These are phyloP conservation scores for Hypoxylon perforatum DNA, from an alignment of 495 filamentous ascomycete species.

Conservation along the genomic window DNA sequence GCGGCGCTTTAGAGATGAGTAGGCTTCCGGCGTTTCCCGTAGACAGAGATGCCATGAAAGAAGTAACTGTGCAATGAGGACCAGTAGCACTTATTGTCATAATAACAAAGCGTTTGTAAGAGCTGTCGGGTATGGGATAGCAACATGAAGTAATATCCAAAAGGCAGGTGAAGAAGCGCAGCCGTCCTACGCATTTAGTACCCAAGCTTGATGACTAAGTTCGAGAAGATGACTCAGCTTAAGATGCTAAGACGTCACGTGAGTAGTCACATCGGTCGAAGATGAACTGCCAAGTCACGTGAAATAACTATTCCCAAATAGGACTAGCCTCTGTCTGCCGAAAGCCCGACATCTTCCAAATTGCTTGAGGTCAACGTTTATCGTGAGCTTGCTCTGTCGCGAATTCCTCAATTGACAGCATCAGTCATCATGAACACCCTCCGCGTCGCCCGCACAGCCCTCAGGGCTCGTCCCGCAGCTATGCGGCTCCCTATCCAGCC, in stretches of 20 bases:
- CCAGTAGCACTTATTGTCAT: too few relatives aligned
- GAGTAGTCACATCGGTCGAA: not conserved
- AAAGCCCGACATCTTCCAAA: slow-evolving; percentile 56
- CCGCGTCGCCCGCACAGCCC: slow-evolving; percentile 86
- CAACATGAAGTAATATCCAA: too few relatives aligned
- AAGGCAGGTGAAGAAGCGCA: too few relatives aligned
- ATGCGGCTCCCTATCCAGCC: slow-evolving; percentile 76
- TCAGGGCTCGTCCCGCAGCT: slow-evolving; percentile 78
- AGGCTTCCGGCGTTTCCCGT: not conserved
- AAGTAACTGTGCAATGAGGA: too few relatives aligned
- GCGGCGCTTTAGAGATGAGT: too few relatives aligned
- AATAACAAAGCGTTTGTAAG: too few relatives aligned
- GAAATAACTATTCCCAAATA: slow-evolving; percentile 16
- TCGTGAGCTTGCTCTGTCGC: slow-evolving; percentile 48
- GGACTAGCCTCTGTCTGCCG: slow-evolving; percentile 45
- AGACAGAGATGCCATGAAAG: too few relatives aligned
- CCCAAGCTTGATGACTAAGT: too few relatives aligned
- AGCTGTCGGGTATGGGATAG: too few relatives aligned
- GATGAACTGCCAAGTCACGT: slow-evolving; percentile 29
- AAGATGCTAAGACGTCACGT: slow-evolving; percentile 10
- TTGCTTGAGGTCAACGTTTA: slow-evolving; percentile 49
- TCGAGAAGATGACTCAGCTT: slow-evolving; percentile 22
- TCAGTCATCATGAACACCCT: slow-evolving; percentile 85
- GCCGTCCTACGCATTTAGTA: too few relatives aligned
- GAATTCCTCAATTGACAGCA: slow-evolving; percentile 60